These are phyloP conservation scores for Phytophthora multivora DNA, from an alignment of 352 stramenopile species.

Conservation along the genomic window DNA sequence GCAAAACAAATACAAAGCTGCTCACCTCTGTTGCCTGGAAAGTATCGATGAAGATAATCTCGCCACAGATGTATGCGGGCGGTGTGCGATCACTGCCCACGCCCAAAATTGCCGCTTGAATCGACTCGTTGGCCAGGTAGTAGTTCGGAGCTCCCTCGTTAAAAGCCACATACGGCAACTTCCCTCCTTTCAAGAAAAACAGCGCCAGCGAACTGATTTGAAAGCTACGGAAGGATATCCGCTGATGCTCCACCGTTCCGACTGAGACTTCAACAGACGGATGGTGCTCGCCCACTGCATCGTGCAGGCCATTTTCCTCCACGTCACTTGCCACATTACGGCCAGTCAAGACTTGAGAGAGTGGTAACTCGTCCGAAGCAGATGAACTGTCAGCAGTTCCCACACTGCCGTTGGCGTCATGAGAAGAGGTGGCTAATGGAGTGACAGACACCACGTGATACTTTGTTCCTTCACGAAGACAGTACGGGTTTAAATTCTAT, in stretches of 20 bases:
- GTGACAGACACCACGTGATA: conserved; percentile 82
- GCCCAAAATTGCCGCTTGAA: conserved; percentile 67
- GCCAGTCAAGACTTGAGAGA: conserved; percentile 67
- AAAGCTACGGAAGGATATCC: conserved; percentile 83
- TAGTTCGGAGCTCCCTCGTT: conserved; percentile 84
- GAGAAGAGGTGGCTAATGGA: conserved; percentile 55
- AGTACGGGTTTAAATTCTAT: conserved; percentile 68
- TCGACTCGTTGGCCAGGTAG: conserved; percentile 79
- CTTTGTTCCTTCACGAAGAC: conserved; percentile 65
- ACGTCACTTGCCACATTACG: conserved; percentile 40
- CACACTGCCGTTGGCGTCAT: conserved; percentile 35
- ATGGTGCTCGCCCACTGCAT: conserved; percentile 19
- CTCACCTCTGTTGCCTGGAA: conserved; percentile 82
- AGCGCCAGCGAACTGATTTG: conserved; percentile 82
- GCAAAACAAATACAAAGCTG: not conserved
- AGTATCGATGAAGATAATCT: conserved; percentile 88
- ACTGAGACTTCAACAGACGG: conserved; percentile 10
- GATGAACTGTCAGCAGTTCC: conserved; percentile 29
- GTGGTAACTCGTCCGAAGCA: conserved; percentile 58
- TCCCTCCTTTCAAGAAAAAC: conserved; percentile 80
- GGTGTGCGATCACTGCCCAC: conserved; percentile 58
- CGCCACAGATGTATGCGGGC: conserved; percentile 77
- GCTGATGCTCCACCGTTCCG: conserved; percentile 49
- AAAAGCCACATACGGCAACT: conserved; percentile 81
- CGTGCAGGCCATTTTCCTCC: conserved; percentile 35